A percentile compares a stretch with the other conserved stretches of the same genome.
phyloP scores from a whole-genome alignment of 768 basidiomycete genomes.

The Terana coerulea region DNA sequence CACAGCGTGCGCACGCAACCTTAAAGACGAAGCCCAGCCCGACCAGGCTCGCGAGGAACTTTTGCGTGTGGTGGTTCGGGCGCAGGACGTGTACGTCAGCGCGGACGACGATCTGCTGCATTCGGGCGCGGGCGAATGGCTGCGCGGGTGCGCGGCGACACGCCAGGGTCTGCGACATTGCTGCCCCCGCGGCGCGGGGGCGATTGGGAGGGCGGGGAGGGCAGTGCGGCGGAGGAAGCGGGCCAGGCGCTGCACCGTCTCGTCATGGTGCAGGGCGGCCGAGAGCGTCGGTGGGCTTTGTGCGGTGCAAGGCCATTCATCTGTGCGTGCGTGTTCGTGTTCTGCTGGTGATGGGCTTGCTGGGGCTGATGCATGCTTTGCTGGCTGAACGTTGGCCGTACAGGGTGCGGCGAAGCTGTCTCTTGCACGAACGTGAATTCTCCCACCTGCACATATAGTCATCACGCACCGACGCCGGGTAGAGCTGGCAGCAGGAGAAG shows the following conservation, averaged over 20 bases:
- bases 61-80: not conserved
- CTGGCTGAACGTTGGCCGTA: not conserved
- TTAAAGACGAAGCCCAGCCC: not conserved
- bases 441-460: not conserved
- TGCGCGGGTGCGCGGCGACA: not conserved
- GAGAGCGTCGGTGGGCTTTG: not conserved
- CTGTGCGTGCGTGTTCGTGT: no score
- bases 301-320: not conserved
- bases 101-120: not conserved
- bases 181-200: not conserved
- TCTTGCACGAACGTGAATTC: no score
- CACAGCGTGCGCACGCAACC: not conserved
- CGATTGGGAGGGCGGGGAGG: not conserved
- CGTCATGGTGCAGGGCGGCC: slow-evolving; percentile 1
- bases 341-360: not conserved
- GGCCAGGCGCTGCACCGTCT: not conserved
- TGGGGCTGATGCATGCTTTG: not conserved
- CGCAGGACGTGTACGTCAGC: not conserved
- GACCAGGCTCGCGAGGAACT: not conserved
- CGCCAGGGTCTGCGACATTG: not conserved
- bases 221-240: not conserved
- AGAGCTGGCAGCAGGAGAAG: not conserved
- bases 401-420: no score
- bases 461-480: slow-evolving; percentile 1
- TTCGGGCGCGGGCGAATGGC: not conserved